Conservation (phyloP, 495 filamentous ascomycete species). For the Penicillium salamii region DNA sequence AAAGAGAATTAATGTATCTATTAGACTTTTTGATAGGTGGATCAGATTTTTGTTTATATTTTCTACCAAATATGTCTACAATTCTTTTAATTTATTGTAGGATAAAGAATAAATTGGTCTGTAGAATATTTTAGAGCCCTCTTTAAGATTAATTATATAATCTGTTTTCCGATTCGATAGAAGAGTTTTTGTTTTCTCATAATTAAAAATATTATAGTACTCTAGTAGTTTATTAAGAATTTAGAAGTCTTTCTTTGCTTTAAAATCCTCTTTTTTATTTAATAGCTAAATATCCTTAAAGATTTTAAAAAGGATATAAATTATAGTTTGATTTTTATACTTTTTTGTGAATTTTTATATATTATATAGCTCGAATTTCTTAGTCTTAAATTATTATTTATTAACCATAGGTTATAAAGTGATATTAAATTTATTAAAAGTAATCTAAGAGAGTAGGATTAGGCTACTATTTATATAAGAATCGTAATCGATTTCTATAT, state of each 20-base stretch:
- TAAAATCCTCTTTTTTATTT: neutral
- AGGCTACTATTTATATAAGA: neutral
- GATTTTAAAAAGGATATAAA: neutral
- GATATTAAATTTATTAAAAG: neutral
- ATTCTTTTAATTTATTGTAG: too few relatives aligned
- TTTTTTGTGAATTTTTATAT: neutral
- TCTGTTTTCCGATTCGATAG: too few relatives aligned
- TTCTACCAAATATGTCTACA: neutral
- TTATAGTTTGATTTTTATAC: neutral
- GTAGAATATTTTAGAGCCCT: too few relatives aligned
- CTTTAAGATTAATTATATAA: too few relatives aligned
- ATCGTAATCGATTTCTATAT: neutral
- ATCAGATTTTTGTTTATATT: neutral
- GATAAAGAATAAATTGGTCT: too few relatives aligned
- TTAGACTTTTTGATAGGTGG: neutral
- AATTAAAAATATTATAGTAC: too few relatives aligned
- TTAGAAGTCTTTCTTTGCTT: neutral
- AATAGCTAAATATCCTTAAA: neutral
- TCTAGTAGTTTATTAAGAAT: neutral
- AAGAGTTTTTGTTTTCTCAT: too few relatives aligned
- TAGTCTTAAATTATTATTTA: neutral
- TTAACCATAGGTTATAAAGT: neutral
- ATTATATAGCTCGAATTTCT: neutral
- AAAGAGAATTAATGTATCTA: neutral
- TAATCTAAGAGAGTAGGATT: neutral